These are phyloP conservation scores for Ustilago trichophora DNA, from an alignment of 1,284 basidiomycete genomes.

Conservation along the genomic window DNA sequence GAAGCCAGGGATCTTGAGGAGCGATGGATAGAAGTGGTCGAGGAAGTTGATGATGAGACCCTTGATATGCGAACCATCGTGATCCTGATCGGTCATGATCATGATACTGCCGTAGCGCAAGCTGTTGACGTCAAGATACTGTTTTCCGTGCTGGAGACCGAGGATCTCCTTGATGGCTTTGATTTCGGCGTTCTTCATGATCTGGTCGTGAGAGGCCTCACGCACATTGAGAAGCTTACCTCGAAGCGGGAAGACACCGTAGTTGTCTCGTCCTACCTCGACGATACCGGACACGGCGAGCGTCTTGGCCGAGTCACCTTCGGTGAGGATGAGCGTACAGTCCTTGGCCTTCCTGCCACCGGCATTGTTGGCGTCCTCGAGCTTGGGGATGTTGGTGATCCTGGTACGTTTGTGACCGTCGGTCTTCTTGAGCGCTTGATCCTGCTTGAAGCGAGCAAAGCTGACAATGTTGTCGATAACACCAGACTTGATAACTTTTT, in stretches of 20 bases:
- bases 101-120: conserved; percentile 94
- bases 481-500: conserved; percentile 89
- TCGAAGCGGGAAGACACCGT: conserved; percentile 95
- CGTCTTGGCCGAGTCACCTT: conserved; percentile 99
- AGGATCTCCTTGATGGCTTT: conserved; percentile 98
- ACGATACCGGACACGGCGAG: conserved; percentile 92
- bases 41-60: conserved; percentile 98
- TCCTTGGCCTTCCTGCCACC: conserved; percentile 80
- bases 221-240: conserved; percentile 98
- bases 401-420: conserved; percentile 85
- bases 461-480: conserved; percentile 92
- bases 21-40: conserved; percentile 94
- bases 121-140: conserved; percentile 77
- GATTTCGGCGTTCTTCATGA: conserved; percentile 98
- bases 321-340: conserved; percentile 96
- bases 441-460: conserved; percentile 97
- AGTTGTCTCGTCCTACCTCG: conserved; percentile 95
- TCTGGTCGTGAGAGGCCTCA: conserved; percentile 92
- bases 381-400: conserved; percentile 88
- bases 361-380: conserved; percentile 97
- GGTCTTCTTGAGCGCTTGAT: conserved; percentile 93
- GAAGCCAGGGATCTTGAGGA: conserved; percentile 90
- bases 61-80: conserved; percentile 99
- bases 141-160: conserved; percentile 92
- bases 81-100: conserved; percentile 99